phyloP scores from a whole-genome alignment of 2,329 filamentous ascomycete species.

The Apiospora sp. region DNA sequence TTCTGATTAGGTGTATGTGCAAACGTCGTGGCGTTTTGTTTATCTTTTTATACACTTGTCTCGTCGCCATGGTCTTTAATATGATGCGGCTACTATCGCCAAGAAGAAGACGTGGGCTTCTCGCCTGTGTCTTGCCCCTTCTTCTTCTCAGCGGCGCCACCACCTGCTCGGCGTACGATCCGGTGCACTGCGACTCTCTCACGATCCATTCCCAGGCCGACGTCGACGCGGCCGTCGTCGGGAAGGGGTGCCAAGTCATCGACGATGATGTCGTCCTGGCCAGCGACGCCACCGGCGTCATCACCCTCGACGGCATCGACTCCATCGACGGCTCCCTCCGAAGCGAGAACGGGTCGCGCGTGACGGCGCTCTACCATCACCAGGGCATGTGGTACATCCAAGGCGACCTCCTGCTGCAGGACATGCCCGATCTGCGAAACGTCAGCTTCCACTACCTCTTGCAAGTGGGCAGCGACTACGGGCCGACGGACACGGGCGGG shows the following conservation, averaged over 20 bases:
- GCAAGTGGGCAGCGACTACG: neutral
- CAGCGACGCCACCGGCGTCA: neutral
- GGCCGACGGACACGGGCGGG: neutral
- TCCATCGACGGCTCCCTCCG: neutral
- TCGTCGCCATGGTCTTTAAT: no score
- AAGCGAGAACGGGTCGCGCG: slow-evolving; percentile 5
- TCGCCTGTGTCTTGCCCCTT: neutral
- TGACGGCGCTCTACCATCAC: neutral
- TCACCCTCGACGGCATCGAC: slow-evolving; percentile 1
- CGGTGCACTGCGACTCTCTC: neutral
- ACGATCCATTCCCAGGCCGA: neutral
- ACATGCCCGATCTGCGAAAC: neutral
- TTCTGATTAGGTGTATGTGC: no score
- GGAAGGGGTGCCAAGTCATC: neutral
- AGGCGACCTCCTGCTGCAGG: neutral
- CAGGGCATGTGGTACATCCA: neutral
- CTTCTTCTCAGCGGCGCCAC: neutral
- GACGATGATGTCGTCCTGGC: neutral
- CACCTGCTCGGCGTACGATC: no score
- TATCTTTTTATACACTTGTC: no score
- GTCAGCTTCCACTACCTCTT: neutral
- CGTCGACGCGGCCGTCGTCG: neutral
- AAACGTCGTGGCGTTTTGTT: no score
- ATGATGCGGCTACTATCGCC: neutral
- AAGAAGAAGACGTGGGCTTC: neutral